These are phyloP conservation scores for Plasmodium billcollinsi DNA, from an alignment of 169 alveolate genomes.

Conservation along the genomic window DNA sequence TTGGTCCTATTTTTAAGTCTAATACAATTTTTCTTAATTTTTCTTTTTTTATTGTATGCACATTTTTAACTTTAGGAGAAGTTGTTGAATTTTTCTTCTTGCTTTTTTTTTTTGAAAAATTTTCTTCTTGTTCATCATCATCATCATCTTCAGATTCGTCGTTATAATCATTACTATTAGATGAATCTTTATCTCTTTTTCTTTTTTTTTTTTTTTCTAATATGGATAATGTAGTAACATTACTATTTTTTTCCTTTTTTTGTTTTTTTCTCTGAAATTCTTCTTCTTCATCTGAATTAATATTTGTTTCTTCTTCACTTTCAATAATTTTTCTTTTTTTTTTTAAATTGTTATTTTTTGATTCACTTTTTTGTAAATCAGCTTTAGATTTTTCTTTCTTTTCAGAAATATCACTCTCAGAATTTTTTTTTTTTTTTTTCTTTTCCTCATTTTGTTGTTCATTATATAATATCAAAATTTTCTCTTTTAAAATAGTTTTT, in stretches of 20 bases:
- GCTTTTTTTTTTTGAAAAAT: slow-evolving; percentile 28
- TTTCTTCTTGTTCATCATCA: too few relatives aligned
- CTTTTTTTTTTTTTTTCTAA: slow-evolving; percentile 36
- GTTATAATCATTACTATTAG: not conserved
- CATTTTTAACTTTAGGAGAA: slow-evolving; percentile 50
- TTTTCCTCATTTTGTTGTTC: slow-evolving; percentile 39
- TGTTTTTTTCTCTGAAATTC: slow-evolving; percentile 1
- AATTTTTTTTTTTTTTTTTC: slow-evolving; percentile 4
- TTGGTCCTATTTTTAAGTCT: slow-evolving; percentile 71
- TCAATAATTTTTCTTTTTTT: slow-evolving; percentile 6
- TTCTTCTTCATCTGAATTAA: slow-evolving; percentile 6
- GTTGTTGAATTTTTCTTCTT: slow-evolving; percentile 11
- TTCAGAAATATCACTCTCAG: not conserved
- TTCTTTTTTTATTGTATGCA: slow-evolving; percentile 28
- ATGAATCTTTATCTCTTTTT: slow-evolving; percentile 10
- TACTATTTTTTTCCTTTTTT: slow-evolving; percentile 32
- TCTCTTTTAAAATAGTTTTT: slow-evolving; percentile 62
- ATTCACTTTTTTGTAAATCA: slow-evolving; percentile 9
- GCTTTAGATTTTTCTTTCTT: not conserved
- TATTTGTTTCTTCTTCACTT: not conserved
- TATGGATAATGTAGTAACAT: slow-evolving; percentile 5
- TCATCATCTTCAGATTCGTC: slow-evolving; percentile 2
- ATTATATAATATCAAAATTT: slow-evolving; percentile 41
- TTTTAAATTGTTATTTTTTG: slow-evolving; percentile 1
- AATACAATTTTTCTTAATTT: slow-evolving; percentile 62